Percentiles rank a stretch among this genome's conserved stretches.
Conservation (phyloP, 2,329 filamentous ascomycete species). For the Celoporthe dispersa region DNA sequence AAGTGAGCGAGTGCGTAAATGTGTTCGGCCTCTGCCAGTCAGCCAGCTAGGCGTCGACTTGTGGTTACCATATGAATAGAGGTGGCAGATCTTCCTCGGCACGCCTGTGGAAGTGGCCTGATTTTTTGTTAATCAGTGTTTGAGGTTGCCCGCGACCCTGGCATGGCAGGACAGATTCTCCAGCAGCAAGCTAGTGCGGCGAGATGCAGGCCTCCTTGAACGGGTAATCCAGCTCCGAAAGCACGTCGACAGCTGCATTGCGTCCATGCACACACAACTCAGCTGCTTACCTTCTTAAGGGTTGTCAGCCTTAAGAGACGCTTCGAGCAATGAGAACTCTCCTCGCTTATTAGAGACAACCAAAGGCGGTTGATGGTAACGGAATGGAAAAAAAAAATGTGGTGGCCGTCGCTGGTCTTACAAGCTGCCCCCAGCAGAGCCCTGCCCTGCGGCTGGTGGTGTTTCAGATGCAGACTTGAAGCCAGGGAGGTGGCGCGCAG, state of each 20-base stretch:
- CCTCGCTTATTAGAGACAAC: not conserved
- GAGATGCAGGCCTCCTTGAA: not conserved
- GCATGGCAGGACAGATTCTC: not conserved
- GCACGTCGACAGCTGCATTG: not conserved
- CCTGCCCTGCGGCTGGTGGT: conserved; percentile 2
- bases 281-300: not conserved
- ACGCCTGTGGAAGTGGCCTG: conserved; percentile 30
- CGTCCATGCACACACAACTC: not conserved
- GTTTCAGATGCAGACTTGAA: conserved; percentile 13
- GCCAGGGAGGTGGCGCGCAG: conserved; percentile 3
- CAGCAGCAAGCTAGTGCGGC: not conserved
- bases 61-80: conserved; percentile 1
- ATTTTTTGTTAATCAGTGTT: conserved; percentile 33
- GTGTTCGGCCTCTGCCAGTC: not conserved
- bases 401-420: not conserved
- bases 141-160: conserved; percentile 22
- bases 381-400: no score
- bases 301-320: not conserved
- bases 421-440: not conserved
- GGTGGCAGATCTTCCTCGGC: conserved; percentile 17
- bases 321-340: not conserved
- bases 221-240: not conserved
- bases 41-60: not conserved
- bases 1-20: not conserved
- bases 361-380: not conserved